Conservation (phyloP, 2,329 filamentous ascomycete species). For the Fusarium xylarioides region DNA sequence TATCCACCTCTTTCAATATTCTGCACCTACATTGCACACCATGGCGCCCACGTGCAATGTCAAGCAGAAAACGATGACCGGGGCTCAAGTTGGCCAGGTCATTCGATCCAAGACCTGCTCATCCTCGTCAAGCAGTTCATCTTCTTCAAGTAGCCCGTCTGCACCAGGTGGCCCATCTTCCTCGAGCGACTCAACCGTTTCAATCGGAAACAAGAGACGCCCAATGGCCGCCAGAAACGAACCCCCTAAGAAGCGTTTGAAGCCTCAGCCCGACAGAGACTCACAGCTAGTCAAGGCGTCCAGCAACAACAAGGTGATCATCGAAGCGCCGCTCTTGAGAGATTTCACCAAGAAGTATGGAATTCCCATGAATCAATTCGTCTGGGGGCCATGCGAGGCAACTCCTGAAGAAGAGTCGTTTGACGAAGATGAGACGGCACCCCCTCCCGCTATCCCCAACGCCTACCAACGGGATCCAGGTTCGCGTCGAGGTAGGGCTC, state of each 20-base stretch:
- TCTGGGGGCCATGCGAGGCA: conserved; percentile 11
- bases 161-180: not conserved
- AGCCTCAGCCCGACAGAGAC: not conserved
- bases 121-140: not conserved
- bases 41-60: not conserved
- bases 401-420: conserved; percentile 1
- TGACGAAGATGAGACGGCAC: conserved; percentile 29
- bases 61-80: not conserved
- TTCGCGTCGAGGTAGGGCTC: not conserved
- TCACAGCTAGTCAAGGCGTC: not conserved
- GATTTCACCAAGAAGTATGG: conserved; percentile 23
- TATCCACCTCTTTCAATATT: not conserved
- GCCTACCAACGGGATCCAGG: not conserved
- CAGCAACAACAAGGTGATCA: not conserved
- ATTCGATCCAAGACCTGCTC: not conserved
- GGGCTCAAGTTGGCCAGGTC: not conserved
- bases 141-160: not conserved
- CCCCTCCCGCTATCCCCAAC: conserved; percentile 17
- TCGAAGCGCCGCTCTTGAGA: conserved; percentile 14
- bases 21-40: not conserved
- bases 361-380: conserved; percentile 19
- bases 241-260: not conserved
- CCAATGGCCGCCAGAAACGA: not conserved
- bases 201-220: not conserved
- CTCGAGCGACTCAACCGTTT: not conserved